phyloP scores from a whole-genome alignment of 1,284 basidiomycete genomes.

The Ceratorhiza oryzae-sativae region DNA sequence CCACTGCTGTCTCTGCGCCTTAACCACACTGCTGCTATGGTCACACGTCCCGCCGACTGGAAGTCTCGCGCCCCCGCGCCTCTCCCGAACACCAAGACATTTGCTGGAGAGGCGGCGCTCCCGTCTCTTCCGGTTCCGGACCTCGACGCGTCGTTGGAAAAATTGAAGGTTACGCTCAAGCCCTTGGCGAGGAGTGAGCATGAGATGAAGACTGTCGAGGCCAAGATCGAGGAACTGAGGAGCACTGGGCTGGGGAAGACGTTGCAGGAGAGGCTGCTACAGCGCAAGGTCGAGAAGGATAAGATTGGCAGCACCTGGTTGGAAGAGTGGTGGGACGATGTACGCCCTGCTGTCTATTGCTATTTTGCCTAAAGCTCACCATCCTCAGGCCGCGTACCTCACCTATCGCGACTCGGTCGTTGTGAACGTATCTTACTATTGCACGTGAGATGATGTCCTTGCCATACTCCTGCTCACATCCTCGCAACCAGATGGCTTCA shows the following conservation, averaged over 20 bases:
- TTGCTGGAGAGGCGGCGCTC: conserved; percentile 56
- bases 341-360: conserved; percentile 20
- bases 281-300: conserved; percentile 55
- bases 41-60: conserved; percentile 52
- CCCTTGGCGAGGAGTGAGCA: conserved; percentile 68
- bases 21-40: conserved; percentile 14
- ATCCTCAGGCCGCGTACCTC: conserved; percentile 59
- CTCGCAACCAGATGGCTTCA: conserved; percentile 69
- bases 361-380: neutral
- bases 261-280: conserved; percentile 65
- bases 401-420: conserved; percentile 80
- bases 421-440: conserved; percentile 84
- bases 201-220: conserved; percentile 61
- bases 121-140: conserved; percentile 70
- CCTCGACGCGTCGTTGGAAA: conserved; percentile 62
- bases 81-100: conserved; percentile 54
- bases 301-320: conserved; percentile 67
- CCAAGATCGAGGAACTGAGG: conserved; percentile 71
- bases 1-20: conserved; percentile 2
- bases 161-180: conserved; percentile 65
- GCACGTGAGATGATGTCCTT: conserved; percentile 53
- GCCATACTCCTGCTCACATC: conserved; percentile 2
- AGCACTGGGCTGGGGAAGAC: conserved; percentile 56
- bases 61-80: conserved; percentile 60
- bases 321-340: conserved; percentile 84